Evolutionary conservation across 2,329 filamentous ascomycete genomes (phyloP).

Genomic region (Emericellopsis atlantica): DNA sequence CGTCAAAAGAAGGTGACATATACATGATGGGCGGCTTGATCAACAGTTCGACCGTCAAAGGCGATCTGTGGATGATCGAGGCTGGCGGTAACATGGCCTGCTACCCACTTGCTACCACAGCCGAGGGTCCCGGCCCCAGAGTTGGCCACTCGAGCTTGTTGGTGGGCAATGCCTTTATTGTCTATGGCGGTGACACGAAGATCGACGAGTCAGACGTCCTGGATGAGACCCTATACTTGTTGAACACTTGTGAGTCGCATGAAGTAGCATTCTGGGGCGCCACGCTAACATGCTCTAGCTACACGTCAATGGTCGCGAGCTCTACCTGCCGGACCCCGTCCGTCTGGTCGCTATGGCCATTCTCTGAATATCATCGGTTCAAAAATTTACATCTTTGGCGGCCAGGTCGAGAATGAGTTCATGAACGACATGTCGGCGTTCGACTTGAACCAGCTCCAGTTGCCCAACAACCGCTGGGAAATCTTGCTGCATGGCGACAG

Average conservation of each 20-base stretch:
- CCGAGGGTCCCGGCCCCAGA: constrained; percentile 86
- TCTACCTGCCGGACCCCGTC: constrained; percentile 72
- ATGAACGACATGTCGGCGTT: constrained; percentile 97
- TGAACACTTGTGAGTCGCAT: constrained; percentile 80
- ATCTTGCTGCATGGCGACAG: constrained; percentile 59
- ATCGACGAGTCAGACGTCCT: constrained; percentile 83
- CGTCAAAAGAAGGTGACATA: constrained; percentile 93
- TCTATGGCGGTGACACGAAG: constrained; percentile 97
- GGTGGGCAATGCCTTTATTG: constrained; percentile 97
- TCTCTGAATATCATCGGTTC: constrained; percentile 93
- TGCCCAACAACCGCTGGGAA: constrained; percentile 87
- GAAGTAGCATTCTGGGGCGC: constrained; percentile 4
- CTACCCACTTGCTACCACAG: constrained; percentile 81
- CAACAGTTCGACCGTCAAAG: constrained; percentile 89
- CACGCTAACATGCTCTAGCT: constrained; percentile 36
- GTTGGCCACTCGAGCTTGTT: constrained; percentile 90
- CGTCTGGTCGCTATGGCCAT: constrained; percentile 87
- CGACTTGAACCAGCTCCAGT: constrained; percentile 88
- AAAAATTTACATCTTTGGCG: constrained; percentile 95
- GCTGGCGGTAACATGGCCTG: constrained; percentile 78
- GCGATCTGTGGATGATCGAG: constrained; percentile 96
- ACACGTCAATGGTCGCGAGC: constrained; percentile 97
- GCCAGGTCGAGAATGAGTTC: constrained; percentile 93
- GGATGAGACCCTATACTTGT: constrained; percentile 88
- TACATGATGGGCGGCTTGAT: constrained; percentile 97